Percentiles rank a stretch among this genome's conserved stretches.
Evolutionary conservation across 768 basidiomycete species (phyloP).

Genomic region (Mycena rosella): DNA sequence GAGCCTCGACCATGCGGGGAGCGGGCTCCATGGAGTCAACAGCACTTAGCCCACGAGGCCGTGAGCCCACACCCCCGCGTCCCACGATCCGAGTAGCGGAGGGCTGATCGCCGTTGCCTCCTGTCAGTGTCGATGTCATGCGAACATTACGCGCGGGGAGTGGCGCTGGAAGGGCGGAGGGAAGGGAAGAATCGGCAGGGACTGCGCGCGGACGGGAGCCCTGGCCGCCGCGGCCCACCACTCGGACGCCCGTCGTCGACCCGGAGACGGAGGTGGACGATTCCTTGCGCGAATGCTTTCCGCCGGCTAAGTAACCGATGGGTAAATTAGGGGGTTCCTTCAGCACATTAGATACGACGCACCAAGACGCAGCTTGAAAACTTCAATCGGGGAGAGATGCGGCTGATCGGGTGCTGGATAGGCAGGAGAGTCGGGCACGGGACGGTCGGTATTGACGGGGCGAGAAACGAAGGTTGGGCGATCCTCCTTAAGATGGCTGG

Average conservation of each 20-base stretch:
- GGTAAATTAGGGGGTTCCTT: background rate
- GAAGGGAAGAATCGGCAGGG: background rate
- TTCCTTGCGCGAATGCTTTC: background rate
- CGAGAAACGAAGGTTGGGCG: background rate
- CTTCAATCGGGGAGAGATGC: slow-evolving; percentile 16
- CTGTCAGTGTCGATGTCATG: background rate
- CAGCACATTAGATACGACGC: background rate
- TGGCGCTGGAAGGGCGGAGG: no score
- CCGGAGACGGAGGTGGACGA: background rate
- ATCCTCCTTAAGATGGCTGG: background rate
- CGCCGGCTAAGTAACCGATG: background rate
- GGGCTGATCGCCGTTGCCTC: background rate
- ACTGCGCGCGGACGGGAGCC: slow-evolving; percentile 28
- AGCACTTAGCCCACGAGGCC: slow-evolving; percentile 12
- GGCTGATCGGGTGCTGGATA: background rate
- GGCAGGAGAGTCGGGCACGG: background rate
- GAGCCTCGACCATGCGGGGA: background rate
- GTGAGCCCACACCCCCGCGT: slow-evolving; percentile 26
- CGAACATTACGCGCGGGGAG: background rate
- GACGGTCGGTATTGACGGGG: background rate
- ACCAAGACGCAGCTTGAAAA: slow-evolving; percentile 20
- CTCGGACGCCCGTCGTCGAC: slow-evolving; percentile 11
- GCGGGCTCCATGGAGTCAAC: background rate
- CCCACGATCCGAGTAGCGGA: slow-evolving; percentile 16
- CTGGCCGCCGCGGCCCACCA: slow-evolving; percentile 30